Evolutionary conservation across 495 filamentous ascomycete genomes (phyloP).

Genomic region (Penicillium longicatenatum): DNA sequence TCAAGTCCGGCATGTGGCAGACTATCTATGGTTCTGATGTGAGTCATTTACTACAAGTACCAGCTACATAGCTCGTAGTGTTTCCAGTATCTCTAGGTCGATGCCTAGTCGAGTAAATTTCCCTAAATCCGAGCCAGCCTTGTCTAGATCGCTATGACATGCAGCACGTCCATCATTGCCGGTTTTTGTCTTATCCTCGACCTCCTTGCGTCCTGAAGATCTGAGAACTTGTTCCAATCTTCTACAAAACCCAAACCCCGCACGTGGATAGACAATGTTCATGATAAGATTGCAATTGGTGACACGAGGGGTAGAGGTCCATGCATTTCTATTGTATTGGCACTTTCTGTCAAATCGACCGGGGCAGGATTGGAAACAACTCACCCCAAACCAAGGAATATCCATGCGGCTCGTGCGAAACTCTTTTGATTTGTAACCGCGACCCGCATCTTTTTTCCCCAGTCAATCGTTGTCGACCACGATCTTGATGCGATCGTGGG

Average conservation of each 20-base stretch:
- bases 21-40: background rate
- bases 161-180: conserved; percentile 9
- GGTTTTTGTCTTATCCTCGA: background rate
- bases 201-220: conserved; percentile 9
- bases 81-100: too few relatives aligned
- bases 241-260: conserved; percentile 2
- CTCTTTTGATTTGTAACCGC: background rate
- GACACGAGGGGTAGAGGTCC: background rate
- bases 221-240: background rate
- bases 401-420: conserved; percentile 15
- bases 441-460: background rate
- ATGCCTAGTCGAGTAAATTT: background rate
- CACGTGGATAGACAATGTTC: conserved; percentile 8
- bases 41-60: background rate
- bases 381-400: conserved; percentile 6
- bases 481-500: background rate
- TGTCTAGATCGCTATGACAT: conserved; percentile 6
- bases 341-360: background rate
- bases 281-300: conserved; percentile 8
- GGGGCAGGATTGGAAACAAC: conserved; percentile 5
- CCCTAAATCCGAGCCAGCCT: background rate
- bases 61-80: background rate
- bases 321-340: background rate
- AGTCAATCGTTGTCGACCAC: conserved; percentile 4
- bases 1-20: background rate